Base-by-base conservation (phyloP, 169 alveolate species). In the Amoebophrya sp. region DNA sequence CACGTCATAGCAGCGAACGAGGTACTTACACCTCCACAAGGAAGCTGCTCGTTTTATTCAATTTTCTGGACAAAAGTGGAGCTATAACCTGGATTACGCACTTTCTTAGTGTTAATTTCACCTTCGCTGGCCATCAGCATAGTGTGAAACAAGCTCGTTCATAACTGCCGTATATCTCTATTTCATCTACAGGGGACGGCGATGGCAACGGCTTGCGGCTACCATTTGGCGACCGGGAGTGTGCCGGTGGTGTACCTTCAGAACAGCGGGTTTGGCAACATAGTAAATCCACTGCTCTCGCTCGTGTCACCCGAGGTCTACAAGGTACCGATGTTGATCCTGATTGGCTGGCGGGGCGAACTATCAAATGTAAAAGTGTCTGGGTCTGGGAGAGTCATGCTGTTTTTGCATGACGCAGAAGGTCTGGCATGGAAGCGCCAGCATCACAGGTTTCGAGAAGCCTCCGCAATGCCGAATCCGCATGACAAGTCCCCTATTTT, bases 281-380 rank as follows among this genome's bases (percentile, higher is more conserved):
- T 94, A 33, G 95, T 95, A 10, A 95, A 95, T 91, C 97, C 97
- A 0, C 93, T 95, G 39, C 92, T 95, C 55, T 93, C 95, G 77
- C 90, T 95, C 83, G 95, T 95, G 3, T 95, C 94, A 92, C 94
- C 94, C 29, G 94, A 94, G 91, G 97, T 95, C 0, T 95, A 95
- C 92, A 94, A 95, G 14, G 94, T 95, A 25, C 97, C 97, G 0
- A 94, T 94, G 94, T 90, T 95, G 91, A 93, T 92, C 23, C 88
- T 95, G 32, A 94, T 95, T 23, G 97, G 97, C 40, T 95, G 97
- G 97, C 93, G 97, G 93, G 97, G 97, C 40, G 97, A 95, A 53
- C 96, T n/a, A n/a, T n/a, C n/a, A n/a, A n/a, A n/a, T n/a, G n/a
- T n/a, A n/a, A n/a, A n/a, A n/a, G n/a, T n/a, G n/a, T n/a, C n/a